Base-by-base conservation (phyloP, 257 asterid genomes). In the Scutellaria minor region DNA sequence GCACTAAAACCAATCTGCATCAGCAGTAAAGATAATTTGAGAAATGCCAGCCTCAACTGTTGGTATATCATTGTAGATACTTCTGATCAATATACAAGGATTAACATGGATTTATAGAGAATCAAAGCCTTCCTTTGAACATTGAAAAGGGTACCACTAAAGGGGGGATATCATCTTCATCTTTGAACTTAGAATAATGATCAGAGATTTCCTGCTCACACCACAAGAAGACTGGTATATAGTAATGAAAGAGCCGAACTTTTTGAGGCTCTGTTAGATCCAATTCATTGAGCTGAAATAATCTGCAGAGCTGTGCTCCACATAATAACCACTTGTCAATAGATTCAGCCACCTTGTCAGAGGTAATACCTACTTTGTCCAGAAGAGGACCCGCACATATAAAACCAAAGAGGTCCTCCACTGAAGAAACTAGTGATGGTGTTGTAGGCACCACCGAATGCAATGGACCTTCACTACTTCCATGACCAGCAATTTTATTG, bases 1-100 rank as follows among this genome's bases (percentile, higher is more conserved):
- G 98, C 98, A 75, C 99, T 95, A 80, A 95, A 92, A 71, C 99
- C 99, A 83, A 95, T 95, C 99, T 95, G 86, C 93, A 84, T 50
- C 40, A 58, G 55, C 62, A 77, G 47, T 44, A 78, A 37, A 76
- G 6, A 39, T 40, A 67, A 39, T 40, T 20, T 69, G 54, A 61
- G 52, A 51, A 10, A 73, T 18, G 52, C 58, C 53, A 77, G 55
- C 70, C 59, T 68, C 58, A 67, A 63, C 70, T 69, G 63, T 54
- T 54, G 48, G 40, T 27, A 31, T 31, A 31, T 31, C 37, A 3
- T 31, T 31, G 37, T 31, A 3, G 37, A 31, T 71, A 9, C 53
- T 47, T 40, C 55, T 40, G 27, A 2, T 46, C 40, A 45, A 51
- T 20, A 42, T 41, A 50, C 66, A 72, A 66, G 70, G 50, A n/a